Percentiles rank a stretch among this genome's conserved stretches.
Evolutionary conservation across 1,284 basidiomycete genomes (phyloP).

Genomic region (Ceratobasidium sp.): DNA sequence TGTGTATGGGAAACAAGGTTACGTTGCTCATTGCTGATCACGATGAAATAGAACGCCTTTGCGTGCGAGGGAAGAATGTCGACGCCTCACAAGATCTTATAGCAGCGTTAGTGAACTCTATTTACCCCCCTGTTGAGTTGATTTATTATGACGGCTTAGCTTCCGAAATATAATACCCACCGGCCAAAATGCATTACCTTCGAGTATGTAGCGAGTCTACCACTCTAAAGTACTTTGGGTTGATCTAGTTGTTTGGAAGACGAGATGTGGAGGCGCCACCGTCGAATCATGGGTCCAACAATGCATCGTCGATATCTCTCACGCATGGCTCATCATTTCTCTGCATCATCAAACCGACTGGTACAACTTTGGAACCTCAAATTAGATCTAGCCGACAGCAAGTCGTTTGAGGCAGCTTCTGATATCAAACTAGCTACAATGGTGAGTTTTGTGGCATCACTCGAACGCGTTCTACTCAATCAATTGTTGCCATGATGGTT

Average conservation of each 20-base stretch:
- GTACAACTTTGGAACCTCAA: not conserved
- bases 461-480: not conserved
- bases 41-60: not conserved
- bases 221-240: not conserved
- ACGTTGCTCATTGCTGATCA: slow-evolving; percentile 7
- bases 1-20: slow-evolving; percentile 1
- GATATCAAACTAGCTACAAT: not conserved
- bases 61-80: not conserved
- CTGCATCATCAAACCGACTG: not conserved
- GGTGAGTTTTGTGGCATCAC: not conserved
- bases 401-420: not conserved
- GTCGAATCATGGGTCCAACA: not conserved
- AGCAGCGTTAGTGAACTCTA: not conserved
- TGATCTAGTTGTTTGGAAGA: not conserved
- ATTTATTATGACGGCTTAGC: not conserved
- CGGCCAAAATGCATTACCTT: not conserved
- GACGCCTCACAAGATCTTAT: not conserved
- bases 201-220: not conserved
- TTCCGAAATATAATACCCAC: not conserved
- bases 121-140: not conserved
- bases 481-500: too few relatives aligned
- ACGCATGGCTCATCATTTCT: slow-evolving; percentile 1
- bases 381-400: not conserved
- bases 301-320: slow-evolving; percentile 15
- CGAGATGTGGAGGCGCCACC: slow-evolving; percentile 12